Conservation (phyloP, 306 rosid species). For the Casuarina equisetifolia region DNA sequence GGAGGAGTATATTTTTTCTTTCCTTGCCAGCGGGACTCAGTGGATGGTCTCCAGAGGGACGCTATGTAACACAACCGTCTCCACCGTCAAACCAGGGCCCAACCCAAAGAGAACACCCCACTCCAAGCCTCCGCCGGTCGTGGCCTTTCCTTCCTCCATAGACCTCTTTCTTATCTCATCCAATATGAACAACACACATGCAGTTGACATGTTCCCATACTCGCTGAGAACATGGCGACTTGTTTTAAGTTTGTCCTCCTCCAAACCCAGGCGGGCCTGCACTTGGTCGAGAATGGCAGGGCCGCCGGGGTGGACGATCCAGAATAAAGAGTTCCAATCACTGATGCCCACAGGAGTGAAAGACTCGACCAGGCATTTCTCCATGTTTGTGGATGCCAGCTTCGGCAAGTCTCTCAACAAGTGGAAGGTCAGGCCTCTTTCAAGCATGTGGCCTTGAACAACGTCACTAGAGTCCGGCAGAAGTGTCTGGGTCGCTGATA, state of each 20-base stretch:
- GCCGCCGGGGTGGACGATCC: constrained; percentile 69
- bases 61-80: constrained; percentile 51
- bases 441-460: constrained; percentile 54
- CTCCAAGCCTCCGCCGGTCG: constrained; percentile 52
- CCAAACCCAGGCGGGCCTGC: constrained; percentile 39
- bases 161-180: constrained; percentile 54
- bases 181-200: constrained; percentile 52
- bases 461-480: constrained; percentile 57
- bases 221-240: constrained; percentile 49
- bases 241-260: constrained; percentile 41
- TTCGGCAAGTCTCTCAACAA: constrained; percentile 52
- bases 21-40: not conserved
- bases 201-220: constrained; percentile 64
- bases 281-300: constrained; percentile 66
- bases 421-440: constrained; percentile 56
- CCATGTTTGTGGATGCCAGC: constrained; percentile 53
- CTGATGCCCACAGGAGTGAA: constrained; percentile 45
- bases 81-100: constrained; percentile 62
- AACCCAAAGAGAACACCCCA: constrained; percentile 67
- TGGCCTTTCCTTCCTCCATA: constrained; percentile 33
- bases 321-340: constrained; percentile 62
- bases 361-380: constrained; percentile 50
- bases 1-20: not conserved
- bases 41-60: constrained; percentile 7
- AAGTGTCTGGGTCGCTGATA: constrained; percentile 46